Conservation (phyloP, 306 rosid genomes). For the Pueraria montana region DNA sequence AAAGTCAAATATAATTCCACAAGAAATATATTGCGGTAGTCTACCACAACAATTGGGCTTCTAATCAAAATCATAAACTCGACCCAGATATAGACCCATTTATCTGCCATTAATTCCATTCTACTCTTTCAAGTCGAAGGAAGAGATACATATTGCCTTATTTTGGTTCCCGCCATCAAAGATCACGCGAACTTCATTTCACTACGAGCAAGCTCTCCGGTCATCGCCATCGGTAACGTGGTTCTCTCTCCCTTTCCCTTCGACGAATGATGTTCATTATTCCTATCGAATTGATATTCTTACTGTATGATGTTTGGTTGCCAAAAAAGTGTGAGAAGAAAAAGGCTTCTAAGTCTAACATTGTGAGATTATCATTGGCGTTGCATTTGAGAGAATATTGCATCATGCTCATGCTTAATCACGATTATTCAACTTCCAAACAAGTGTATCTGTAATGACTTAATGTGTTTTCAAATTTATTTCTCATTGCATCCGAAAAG, state of each 20-base stretch:
- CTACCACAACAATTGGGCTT: not conserved
- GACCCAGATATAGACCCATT: not conserved
- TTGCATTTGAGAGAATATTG: not conserved
- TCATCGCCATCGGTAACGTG: conserved; percentile 18
- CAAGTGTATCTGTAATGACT: not conserved
- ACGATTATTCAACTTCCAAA: not conserved
- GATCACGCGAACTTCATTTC: conserved; percentile 22
- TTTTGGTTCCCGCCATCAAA: conserved; percentile 50
- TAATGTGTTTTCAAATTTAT: not conserved
- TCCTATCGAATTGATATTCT: not conserved
- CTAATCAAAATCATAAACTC: not conserved
- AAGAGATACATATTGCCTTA: not conserved
- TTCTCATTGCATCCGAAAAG: conserved; percentile 11
- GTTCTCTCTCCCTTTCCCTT: conserved; percentile 2
- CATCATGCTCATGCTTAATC: not conserved
- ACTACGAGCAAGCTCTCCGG: not conserved
- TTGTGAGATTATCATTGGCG: no score
- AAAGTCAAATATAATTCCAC: not conserved
- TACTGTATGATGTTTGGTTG: not conserved
- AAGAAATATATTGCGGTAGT: not conserved
- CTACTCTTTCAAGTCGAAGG: not conserved
- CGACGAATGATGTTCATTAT: not conserved
- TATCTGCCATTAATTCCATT: not conserved
- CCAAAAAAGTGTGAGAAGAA: conserved; percentile 20
- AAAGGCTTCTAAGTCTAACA: not conserved